These are phyloP conservation scores for Cutaneotrichosporon sp. DNA, from an alignment of 1,284 basidiomycete genomes.

Conservation along the genomic window DNA sequence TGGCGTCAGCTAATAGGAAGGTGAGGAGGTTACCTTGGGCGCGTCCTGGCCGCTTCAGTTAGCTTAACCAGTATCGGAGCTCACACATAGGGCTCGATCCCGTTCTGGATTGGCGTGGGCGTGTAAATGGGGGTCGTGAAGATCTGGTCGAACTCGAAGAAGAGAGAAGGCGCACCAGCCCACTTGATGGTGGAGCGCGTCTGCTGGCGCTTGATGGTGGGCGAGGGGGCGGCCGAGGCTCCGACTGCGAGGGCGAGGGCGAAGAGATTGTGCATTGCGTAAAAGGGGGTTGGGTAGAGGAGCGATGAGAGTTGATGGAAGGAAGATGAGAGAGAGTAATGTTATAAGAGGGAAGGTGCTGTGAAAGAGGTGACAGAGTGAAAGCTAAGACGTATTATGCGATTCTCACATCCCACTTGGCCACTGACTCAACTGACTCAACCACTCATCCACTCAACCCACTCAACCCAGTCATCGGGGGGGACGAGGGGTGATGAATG, in stretches of 20 bases:
- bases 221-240: not conserved
- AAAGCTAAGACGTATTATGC: not conserved
- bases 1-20: not conserved
- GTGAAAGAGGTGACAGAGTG: not conserved
- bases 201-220: slow-evolving; percentile 5
- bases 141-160: slow-evolving; percentile 1
- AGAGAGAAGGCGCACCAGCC: not conserved
- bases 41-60: slow-evolving; percentile 3
- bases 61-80: not conserved
- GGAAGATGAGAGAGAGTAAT: not conserved
- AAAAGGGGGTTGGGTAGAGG: not conserved
- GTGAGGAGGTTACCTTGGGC: not conserved
- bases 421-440: too few species aligned
- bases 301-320: not conserved
- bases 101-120: not conserved
- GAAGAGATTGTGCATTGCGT: not conserved
- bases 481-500: not conserved
- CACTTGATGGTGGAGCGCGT: not conserved
- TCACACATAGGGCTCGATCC: not conserved
- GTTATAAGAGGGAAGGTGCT: not conserved
- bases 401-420: not conserved
- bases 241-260: not conserved
- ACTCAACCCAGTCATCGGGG: too few species aligned
- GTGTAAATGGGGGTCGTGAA: slow-evolving; percentile 8
- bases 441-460: too few species aligned